Evolutionary conservation across 306 rosid species (phyloP), one percentile per base, ranked within the genome.

Genomic region (Cucumis sativus): DNA sequence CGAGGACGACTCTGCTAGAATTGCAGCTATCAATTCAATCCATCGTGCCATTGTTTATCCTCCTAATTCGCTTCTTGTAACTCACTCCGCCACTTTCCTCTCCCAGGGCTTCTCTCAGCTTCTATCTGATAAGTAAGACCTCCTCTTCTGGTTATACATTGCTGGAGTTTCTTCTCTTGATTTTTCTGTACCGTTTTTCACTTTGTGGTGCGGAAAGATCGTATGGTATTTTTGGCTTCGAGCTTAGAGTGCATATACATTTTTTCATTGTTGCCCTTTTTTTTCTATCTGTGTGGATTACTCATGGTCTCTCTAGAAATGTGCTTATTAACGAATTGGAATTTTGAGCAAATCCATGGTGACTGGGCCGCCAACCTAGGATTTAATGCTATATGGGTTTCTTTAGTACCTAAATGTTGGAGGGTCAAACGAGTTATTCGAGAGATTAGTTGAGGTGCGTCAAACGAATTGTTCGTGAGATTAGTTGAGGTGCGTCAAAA

Each of bases 71-170:
- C 86, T 93, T 79, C 97, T 93, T 80, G 86, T 93, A 75, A 76
- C 98, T 39, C 96, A 91, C 88, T 93, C 97, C 79, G 97, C 98
- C 83, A 56, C 88, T 80, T 91, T 91, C 81, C 97, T 93, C 59
- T 83, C 90, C 47, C 97, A 88, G 79, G 88, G 92, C 77, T 88
- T 93, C 85, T 89, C 94, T 75, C 93, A 90, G 87, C 97, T 93
- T 49, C 91, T 93, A 75, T 86, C 98, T 75, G 92, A 91, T 60
- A 93, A 89, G 98, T 90, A 83, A 81, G 47, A 37, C 11, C 47
- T 28, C 47, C 35, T 65, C 56, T 35, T 30, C 47, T 39, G 20
- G 18, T 37, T 74, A 5, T 52, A 16, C 33, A 2, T 49, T 64
- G 40, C 47, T 15, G 69, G 69, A 63, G 69, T 5, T 72, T 74